These are phyloP conservation scores for Agaricus blazei DNA, from an alignment of 768 basidiomycete species.

Conservation along the genomic window DNA sequence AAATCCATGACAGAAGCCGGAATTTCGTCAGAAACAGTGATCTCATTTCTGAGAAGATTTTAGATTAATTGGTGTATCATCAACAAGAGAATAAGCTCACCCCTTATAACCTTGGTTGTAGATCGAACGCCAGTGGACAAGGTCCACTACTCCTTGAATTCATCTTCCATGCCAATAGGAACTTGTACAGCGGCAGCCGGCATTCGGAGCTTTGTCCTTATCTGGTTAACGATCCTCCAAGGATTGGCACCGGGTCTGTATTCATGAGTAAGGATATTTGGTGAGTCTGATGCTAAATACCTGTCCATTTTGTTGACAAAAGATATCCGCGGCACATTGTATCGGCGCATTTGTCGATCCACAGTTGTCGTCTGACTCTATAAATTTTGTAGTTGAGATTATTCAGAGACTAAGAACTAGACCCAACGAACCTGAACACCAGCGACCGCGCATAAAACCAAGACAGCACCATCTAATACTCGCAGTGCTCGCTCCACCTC, in stretches of 20 bases:
- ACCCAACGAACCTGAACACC: constrained; percentile 72
- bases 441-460: constrained; percentile 95
- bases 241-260: constrained; percentile 92
- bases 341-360: constrained; percentile 97
- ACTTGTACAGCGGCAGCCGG: constrained; percentile 94
- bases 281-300: constrained; percentile 28
- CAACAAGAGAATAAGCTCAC: constrained; percentile 38
- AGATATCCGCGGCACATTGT: constrained; percentile 91
- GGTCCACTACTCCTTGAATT: constrained; percentile 86
- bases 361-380: constrained; percentile 99
- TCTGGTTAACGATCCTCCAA: constrained; percentile 90
- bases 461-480: constrained; percentile 92
- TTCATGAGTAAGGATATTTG: neutral
- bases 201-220: constrained; percentile 86
- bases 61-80: neutral
- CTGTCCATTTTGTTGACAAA: constrained; percentile 99
- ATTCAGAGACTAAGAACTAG: neutral
- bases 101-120: constrained; percentile 96
- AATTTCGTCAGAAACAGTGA: constrained; percentile 84
- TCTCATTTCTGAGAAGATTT: constrained; percentile 52
- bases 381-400: neutral
- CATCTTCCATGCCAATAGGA: constrained; percentile 87
- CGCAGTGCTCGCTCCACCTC: constrained; percentile 97
- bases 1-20: constrained; percentile 69
- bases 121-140: constrained; percentile 90